Percentiles rank a stretch among this genome's conserved stretches.
These are phyloP conservation scores for Cyclospora cayetanensis DNA, from an alignment of 169 alveolate species.

Conservation along the genomic window DNA sequence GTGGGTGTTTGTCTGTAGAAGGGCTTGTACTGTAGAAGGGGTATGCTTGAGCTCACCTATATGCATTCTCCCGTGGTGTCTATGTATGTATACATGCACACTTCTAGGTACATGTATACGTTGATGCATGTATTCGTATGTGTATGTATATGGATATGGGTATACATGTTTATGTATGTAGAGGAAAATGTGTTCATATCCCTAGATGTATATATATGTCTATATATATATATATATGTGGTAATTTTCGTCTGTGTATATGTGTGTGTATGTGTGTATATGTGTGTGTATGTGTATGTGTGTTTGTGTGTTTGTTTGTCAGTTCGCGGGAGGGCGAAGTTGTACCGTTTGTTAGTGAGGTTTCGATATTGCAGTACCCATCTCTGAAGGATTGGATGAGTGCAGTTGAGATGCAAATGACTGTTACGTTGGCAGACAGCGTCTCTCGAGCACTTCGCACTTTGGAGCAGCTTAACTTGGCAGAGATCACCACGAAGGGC, in stretches of 20 bases:
- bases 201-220: not conserved
- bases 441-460: constrained; percentile 84
- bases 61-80: not conserved
- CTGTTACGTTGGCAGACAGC: constrained; percentile 83
- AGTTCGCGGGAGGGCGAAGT: constrained; percentile 80
- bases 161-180: not conserved
- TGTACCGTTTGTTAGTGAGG: constrained; percentile 82
- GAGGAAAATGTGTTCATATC: not conserved
- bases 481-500: not conserved
- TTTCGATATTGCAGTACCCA: constrained; percentile 84
- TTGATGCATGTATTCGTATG: not conserved
- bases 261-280: not conserved
- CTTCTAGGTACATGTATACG: not conserved
- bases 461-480: constrained; percentile 57
- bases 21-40: too few relatives aligned
- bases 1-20: too few relatives aligned
- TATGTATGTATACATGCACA: not conserved
- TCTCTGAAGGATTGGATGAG: constrained; percentile 92
- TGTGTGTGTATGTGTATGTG: not conserved
- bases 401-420: constrained; percentile 86
- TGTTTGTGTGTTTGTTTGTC: not conserved
- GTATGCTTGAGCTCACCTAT: too few relatives aligned
- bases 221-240: not conserved
- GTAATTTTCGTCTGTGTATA: not conserved
- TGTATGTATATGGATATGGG: not conserved